A percentile compares a stretch with the other conserved stretches of the same genome.
phyloP scores from a whole-genome alignment of 768 basidiomycete species.

The Boletus bicolor region DNA sequence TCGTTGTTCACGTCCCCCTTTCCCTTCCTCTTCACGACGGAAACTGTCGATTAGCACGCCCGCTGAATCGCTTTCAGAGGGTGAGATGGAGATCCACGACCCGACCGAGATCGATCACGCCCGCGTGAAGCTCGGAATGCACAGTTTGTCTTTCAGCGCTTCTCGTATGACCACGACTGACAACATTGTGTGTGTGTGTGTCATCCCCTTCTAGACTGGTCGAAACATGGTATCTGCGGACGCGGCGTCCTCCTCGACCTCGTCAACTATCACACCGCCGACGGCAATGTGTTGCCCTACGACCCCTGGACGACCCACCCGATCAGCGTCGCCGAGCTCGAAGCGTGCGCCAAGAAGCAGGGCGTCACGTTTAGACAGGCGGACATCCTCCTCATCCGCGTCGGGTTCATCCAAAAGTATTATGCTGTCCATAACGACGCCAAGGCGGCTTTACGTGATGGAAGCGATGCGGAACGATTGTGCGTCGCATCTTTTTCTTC shows the following conservation, averaged over 20 bases:
- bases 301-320: slow-evolving; percentile 60
- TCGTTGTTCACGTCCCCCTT: background rate
- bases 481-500: slow-evolving; percentile 28
- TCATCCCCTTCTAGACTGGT: slow-evolving; percentile 49
- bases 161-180: background rate
- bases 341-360: slow-evolving; percentile 56
- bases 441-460: slow-evolving; percentile 40
- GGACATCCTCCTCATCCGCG: slow-evolving; percentile 58
- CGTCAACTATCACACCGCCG: slow-evolving; percentile 48
- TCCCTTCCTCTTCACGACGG: too few relatives aligned
- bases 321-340: slow-evolving; percentile 51
- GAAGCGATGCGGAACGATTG: slow-evolving; percentile 46
- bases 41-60: slow-evolving; percentile 37
- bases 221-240: slow-evolving; percentile 66
- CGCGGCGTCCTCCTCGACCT: slow-evolving; percentile 67
- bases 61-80: slow-evolving; percentile 40
- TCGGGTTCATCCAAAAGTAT: slow-evolving; percentile 63
- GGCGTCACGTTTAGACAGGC: slow-evolving; percentile 56
- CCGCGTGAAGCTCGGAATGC: slow-evolving; percentile 56
- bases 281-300: slow-evolving; percentile 45
- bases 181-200: background rate
- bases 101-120: slow-evolving; percentile 47
- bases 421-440: slow-evolving; percentile 40
- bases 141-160: slow-evolving; percentile 45
- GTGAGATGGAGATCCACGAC: slow-evolving; percentile 46